A percentile compares a stretch with the other conserved stretches of the same genome.
These are phyloP conservation scores for Ramaria rubella DNA, from an alignment of 768 basidiomycete species.

Conservation along the genomic window DNA sequence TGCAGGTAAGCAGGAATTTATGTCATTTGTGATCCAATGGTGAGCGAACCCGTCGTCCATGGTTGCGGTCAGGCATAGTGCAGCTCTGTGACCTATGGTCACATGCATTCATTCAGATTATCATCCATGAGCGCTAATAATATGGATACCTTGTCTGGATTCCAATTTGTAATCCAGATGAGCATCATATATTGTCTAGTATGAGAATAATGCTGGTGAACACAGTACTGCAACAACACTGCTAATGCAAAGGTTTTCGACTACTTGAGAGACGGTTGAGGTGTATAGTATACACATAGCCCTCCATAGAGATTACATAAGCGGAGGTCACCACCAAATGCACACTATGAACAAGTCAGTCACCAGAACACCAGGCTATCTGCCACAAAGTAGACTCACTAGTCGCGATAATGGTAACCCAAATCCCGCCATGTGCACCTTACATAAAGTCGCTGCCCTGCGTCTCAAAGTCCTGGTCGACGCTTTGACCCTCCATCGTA, in stretches of 20 bases:
- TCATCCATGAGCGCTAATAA: no score
- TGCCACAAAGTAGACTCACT: conserved; percentile 38
- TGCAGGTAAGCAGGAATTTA: no score
- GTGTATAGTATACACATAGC: conserved; percentile 93
- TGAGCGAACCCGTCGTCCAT: no score
- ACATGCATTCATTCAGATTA: no score
- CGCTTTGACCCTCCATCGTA: conserved; percentile 64
- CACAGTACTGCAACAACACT: not conserved
- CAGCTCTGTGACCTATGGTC: no score
- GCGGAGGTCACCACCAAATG: conserved; percentile 88
- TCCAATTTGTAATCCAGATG: no score
- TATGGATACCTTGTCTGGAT: no score
- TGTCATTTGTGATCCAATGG: no score
- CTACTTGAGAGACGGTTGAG: conserved; percentile 80
- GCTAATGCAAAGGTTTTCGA: conserved; percentile 56
- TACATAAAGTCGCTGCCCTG: conserved; percentile 85
- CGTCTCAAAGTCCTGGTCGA: conserved; percentile 62
- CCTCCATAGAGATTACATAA: conserved; percentile 98
- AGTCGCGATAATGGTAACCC: conserved; percentile 90
- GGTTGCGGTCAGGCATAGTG: no score
- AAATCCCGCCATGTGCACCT: conserved; percentile 97
- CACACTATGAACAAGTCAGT: conserved; percentile 56
- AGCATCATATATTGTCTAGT: no score
- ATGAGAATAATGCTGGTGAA: not conserved
- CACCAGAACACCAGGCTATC: not conserved